phyloP scores from a whole-genome alignment of 2,329 filamentous ascomycete species.

The Stachybotrys elegans region DNA sequence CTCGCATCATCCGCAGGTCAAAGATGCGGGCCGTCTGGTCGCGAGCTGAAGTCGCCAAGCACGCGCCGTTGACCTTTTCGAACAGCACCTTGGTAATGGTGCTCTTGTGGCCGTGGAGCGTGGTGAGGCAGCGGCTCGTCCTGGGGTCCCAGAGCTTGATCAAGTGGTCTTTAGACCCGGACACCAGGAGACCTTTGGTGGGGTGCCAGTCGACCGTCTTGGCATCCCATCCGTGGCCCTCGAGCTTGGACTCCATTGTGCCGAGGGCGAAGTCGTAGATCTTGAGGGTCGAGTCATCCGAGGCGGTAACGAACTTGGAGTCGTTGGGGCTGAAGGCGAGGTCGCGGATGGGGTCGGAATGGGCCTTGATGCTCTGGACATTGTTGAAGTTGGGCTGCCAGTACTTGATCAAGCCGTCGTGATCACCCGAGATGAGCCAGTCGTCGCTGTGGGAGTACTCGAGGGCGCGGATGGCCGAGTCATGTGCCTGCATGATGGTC shows the following conservation, averaged over 20 bases:
- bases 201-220: constrained; percentile 98
- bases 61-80: constrained; percentile 75
- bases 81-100: constrained; percentile 92
- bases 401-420: constrained; percentile 94
- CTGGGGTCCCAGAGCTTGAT: constrained; percentile 99
- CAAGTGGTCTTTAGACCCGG: constrained; percentile 94
- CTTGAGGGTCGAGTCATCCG: constrained; percentile 88
- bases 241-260: constrained; percentile 74
- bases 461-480: constrained; percentile 75
- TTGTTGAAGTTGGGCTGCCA: constrained; percentile 99
- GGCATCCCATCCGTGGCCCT: constrained; percentile 96
- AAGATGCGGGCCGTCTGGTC: constrained; percentile 93
- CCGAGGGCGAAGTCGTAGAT: constrained; percentile 94
- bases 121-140: constrained; percentile 82
- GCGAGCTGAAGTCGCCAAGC: constrained; percentile 86
- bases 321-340: constrained; percentile 92
- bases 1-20: constrained; percentile 96
- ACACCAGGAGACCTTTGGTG: constrained; percentile 87
- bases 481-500: constrained; percentile 97
- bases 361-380: constrained; percentile 88
- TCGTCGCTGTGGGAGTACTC: constrained; percentile 94
- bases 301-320: constrained; percentile 92
- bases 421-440: constrained; percentile 93
- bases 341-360: constrained; percentile 84
- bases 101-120: constrained; percentile 94